Evolutionary conservation across 1,284 basidiomycete genomes (phyloP).

Genomic region (Sanghuangporus baumii): DNA sequence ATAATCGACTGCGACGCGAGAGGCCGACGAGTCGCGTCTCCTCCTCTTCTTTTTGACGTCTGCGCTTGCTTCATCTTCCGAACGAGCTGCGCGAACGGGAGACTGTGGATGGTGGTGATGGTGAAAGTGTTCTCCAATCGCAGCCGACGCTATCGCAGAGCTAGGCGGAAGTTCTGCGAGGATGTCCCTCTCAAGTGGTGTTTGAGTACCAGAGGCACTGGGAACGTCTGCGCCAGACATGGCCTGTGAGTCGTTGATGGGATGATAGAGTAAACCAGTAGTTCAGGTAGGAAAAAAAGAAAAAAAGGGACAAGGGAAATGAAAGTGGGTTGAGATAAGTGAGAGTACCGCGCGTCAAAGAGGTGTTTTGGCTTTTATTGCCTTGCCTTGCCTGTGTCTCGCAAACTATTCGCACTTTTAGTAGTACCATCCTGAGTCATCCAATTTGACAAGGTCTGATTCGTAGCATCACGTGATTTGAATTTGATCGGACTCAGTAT

Average conservation of each 20-base stretch:
- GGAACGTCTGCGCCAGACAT: background rate
- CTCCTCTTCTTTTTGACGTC: background rate
- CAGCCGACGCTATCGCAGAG: conserved; percentile 4
- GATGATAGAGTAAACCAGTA: too few relatives aligned
- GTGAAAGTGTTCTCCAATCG: conserved; percentile 9
- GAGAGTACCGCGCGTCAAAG: background rate
- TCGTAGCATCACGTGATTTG: too few relatives aligned
- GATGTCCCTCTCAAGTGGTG: conserved; percentile 1
- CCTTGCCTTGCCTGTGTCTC: background rate
- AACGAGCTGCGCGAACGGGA: background rate
- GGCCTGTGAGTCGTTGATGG: background rate
- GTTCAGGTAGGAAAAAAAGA: background rate
- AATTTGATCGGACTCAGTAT: too few relatives aligned
- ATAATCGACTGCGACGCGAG: conserved; percentile 15
- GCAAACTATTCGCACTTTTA: background rate
- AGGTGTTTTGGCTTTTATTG: background rate
- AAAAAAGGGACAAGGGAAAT: background rate
- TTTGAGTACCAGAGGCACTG: background rate
- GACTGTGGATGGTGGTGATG: background rate
- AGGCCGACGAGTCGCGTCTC: conserved; percentile 3
- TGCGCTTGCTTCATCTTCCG: background rate
- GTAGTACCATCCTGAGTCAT: too few relatives aligned
- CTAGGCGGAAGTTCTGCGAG: conserved; percentile 13
- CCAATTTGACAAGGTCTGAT: too few relatives aligned
- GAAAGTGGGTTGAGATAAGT: background rate